phyloP scores from a whole-genome alignment of 495 filamentous ascomycete genomes.

The Echria macrotheca region DNA sequence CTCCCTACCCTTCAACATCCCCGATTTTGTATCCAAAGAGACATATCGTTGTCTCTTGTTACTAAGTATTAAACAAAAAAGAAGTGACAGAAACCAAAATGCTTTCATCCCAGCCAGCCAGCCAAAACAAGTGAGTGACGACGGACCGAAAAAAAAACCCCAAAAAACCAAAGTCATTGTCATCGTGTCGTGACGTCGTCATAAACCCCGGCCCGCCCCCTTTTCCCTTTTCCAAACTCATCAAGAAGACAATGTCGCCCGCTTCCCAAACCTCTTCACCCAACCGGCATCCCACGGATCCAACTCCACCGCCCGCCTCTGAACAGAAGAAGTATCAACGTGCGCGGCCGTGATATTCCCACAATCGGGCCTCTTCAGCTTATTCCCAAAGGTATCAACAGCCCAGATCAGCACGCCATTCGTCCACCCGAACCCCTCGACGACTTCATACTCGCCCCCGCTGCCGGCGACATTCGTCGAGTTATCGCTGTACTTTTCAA shows the following conservation, averaged over 20 bases:
- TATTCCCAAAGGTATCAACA: conserved; percentile 39
- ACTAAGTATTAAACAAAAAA: too few species aligned
- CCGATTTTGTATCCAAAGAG: too few species aligned
- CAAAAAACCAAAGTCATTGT: too few species aligned
- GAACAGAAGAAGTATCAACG: conserved; percentile 12
- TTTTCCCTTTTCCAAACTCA: too few species aligned
- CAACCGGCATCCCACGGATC: conserved; percentile 33
- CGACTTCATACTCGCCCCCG: conserved; percentile 47
- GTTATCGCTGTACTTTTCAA: conserved; percentile 47
- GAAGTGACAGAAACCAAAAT: too few species aligned
- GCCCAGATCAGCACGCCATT: conserved; percentile 49
- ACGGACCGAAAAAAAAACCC: too few species aligned
- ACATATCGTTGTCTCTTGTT: too few species aligned
- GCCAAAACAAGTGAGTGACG: too few species aligned
- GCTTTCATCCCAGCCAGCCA: too few species aligned
- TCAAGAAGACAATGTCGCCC: too few species aligned
- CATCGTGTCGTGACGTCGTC: conserved; percentile 3
- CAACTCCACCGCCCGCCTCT: conserved; percentile 37
- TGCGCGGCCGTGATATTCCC: conserved; percentile 36
- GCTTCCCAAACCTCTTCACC: conserved; percentile 33
- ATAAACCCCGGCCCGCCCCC: neutral
- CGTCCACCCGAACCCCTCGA: conserved; percentile 50
- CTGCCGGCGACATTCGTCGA: conserved; percentile 42
- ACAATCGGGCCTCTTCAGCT: conserved; percentile 39
- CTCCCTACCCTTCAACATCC: too few species aligned